Evolutionary conservation across 2,329 filamentous ascomycete genomes (phyloP).

Genomic region (Sphaerulina vaccinii): DNA sequence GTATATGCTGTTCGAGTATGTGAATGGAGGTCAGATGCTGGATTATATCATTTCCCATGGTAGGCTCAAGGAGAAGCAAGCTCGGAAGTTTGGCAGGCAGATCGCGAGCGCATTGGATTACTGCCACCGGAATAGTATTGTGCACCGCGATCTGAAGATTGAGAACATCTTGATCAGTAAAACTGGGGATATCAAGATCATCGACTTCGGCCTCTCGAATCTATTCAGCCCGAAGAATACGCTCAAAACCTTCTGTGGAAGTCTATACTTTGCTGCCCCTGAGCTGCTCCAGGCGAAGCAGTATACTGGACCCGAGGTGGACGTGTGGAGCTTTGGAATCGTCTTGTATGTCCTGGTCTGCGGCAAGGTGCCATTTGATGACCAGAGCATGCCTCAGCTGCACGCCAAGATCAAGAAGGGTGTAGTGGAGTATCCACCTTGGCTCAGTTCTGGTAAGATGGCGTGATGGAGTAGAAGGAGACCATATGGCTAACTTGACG

Average conservation of each 20-base stretch:
- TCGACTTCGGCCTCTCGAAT: conserved; percentile 97
- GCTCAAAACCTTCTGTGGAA: conserved; percentile 95
- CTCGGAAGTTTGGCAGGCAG: conserved; percentile 94
- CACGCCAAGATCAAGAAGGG: conserved; percentile 99
- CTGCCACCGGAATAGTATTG: conserved; percentile 96
- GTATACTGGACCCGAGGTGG: conserved; percentile 94
- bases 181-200: conserved; percentile 98
- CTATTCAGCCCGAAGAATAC: conserved; percentile 82
- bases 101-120: conserved; percentile 97
- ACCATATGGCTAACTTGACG: conserved; percentile 5
- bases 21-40: conserved; percentile 98
- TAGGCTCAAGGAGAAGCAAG: conserved; percentile 96
- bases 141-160: conserved; percentile 96
- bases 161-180: conserved; percentile 99
- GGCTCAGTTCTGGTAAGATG: conserved; percentile 80
- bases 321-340: conserved; percentile 98
- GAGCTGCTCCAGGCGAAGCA: conserved; percentile 90
- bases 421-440: conserved; percentile 89
- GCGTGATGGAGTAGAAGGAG: neutral
- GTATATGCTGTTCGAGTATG: conserved; percentile 99
- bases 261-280: conserved; percentile 94
- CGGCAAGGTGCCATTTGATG: conserved; percentile 96
- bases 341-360: conserved; percentile 96
- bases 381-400: conserved; percentile 97
- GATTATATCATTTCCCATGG: conserved; percentile 99